Percentiles rank a stretch among this genome's conserved stretches.
These are phyloP conservation scores for Aspergillus egyptiacus DNA, from an alignment of 495 filamentous ascomycete genomes.

Conservation along the genomic window DNA sequence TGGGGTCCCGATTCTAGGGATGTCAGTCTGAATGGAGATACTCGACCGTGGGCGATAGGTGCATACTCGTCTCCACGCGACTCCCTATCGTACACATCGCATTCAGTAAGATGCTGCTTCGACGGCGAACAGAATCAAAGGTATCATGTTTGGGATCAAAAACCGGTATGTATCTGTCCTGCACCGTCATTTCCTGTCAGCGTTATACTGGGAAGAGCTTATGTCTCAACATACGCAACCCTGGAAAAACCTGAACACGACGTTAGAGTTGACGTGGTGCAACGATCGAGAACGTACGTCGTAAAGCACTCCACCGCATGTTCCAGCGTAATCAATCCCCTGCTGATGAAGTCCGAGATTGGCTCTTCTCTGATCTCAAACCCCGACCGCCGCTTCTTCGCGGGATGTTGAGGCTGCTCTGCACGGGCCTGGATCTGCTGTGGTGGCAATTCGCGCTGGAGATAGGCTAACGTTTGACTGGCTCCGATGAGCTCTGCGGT, in stretches of 20 bases:
- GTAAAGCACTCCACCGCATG: constrained; percentile 30
- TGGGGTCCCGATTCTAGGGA: constrained; percentile 27
- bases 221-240: constrained; percentile 32
- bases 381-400: constrained; percentile 28
- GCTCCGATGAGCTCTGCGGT: background rate
- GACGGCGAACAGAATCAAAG: constrained; percentile 33
- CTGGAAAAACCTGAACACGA: constrained; percentile 33
- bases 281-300: constrained; percentile 22
- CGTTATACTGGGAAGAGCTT: background rate
- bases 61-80: constrained; percentile 33
- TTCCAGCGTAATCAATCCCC: constrained; percentile 30
- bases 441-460: background rate
- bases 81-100: constrained; percentile 46
- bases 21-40: background rate
- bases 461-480: no score
- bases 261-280: background rate
- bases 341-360: constrained; percentile 33
- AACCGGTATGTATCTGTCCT: constrained; percentile 43
- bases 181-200: background rate
- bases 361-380: constrained; percentile 34
- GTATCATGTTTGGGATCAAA: constrained; percentile 41
- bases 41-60: background rate
- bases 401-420: background rate
- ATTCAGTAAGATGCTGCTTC: constrained; percentile 43
- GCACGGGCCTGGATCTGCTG: background rate